Evolutionary conservation across 441 rosid genomes (phyloP).

Genomic region (Euphorbia neoarborescens): DNA sequence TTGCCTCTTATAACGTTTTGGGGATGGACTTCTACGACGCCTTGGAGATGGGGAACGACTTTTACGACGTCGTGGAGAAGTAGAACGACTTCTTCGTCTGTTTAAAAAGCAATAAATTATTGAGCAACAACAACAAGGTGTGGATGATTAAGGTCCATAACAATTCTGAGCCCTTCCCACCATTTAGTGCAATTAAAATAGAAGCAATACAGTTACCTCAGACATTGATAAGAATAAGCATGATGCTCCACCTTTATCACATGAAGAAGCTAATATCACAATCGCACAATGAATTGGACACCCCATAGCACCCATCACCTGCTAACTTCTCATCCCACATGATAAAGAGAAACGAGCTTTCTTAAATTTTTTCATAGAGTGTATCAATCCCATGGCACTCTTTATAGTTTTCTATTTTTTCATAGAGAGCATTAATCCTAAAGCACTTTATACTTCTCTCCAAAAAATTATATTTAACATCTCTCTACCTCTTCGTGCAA

Average conservation of each 20-base stretch:
- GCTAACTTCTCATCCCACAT: conserved; percentile 62
- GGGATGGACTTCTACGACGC: conserved; percentile 61
- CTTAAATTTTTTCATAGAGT: conserved; percentile 27
- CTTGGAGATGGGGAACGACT: conserved; percentile 59
- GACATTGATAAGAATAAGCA: conserved; percentile 63
- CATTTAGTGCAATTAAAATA: conserved; percentile 32
- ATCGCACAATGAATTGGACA: conserved; percentile 74
- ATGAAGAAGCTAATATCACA: conserved; percentile 84
- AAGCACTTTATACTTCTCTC: conserved; percentile 17
- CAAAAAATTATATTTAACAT: conserved; percentile 18
- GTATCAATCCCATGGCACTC: conserved; percentile 32
- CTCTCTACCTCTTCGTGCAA: conserved; percentile 18
- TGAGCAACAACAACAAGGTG: conserved; percentile 32
- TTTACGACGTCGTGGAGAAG: conserved; percentile 58
- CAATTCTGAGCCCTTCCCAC: conserved; percentile 33
- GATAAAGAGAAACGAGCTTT: conserved; percentile 45
- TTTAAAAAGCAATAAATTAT: conserved; percentile 31
- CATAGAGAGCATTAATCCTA: conserved; percentile 26
- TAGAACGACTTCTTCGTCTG: conserved; percentile 87
- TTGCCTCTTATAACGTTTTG: conserved; percentile 60
- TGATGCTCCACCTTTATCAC: conserved; percentile 90
- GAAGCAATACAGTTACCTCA: conserved; percentile 89
- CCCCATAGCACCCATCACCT: conserved; percentile 63
- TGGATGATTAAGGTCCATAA: conserved; percentile 22
- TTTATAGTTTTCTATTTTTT: conserved; percentile 26